These are phyloP conservation scores for Dillenia turbinata DNA, from an alignment of 164 flowering plant genomes.

Conservation along the genomic window DNA sequence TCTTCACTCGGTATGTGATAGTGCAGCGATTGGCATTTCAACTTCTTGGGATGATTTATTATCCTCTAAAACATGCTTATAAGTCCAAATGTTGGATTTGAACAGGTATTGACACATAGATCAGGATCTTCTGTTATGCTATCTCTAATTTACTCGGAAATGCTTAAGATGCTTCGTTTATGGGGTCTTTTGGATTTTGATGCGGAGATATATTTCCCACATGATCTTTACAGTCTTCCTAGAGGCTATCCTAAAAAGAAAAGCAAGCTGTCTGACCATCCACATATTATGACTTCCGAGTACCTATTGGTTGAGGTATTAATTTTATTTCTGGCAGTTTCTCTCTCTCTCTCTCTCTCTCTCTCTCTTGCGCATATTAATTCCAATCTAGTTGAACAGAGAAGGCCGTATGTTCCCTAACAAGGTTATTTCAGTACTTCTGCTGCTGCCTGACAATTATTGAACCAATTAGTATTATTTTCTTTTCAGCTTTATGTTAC, in stretches of 20 bases:
- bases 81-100: not conserved
- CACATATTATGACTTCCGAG: constrained; percentile 62
- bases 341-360: too few species aligned
- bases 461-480: too few species aligned
- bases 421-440: too few species aligned
- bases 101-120: constrained; percentile 83
- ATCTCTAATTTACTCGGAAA: constrained; percentile 70
- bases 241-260: constrained; percentile 70
- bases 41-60: too few species aligned
- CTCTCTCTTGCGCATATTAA: not conserved
- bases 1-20: constrained; percentile 64
- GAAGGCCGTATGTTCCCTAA: not conserved
- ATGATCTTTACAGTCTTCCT: constrained; percentile 56
- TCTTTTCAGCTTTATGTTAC: too few species aligned
- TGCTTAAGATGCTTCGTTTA: constrained; percentile 70
- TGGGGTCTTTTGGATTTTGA: constrained; percentile 73
- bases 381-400: not conserved
- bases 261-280: constrained; percentile 67
- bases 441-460: too few species aligned
- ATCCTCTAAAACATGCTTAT: too few species aligned
- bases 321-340: too few species aligned
- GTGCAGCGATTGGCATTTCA: too few species aligned
- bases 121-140: constrained; percentile 76
- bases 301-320: constrained; percentile 59
- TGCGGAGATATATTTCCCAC: constrained; percentile 70